phyloP scores from a whole-genome alignment of 768 basidiomycete species.

The Lentinula guzmanii region DNA sequence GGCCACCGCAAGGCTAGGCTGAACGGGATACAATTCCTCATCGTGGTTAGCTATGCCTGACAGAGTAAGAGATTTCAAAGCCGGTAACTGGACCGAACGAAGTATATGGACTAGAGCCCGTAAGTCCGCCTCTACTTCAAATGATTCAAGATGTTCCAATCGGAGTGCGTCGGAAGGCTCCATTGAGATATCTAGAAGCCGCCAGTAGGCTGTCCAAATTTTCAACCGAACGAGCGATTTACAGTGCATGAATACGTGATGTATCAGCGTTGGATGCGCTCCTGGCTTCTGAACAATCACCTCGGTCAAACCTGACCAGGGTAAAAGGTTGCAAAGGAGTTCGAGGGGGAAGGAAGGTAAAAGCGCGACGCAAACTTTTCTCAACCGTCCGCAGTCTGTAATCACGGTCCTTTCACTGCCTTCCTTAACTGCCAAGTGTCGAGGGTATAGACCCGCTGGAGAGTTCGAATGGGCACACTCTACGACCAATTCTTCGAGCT shows the following conservation, averaged over 20 bases:
- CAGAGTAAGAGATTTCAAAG: not conserved
- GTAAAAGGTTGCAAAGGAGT: not conserved
- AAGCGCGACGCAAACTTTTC: not conserved
- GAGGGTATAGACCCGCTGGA: not conserved
- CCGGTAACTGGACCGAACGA: not conserved
- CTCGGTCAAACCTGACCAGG: not conserved
- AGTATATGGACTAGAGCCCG: not conserved
- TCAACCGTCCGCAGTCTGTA: not conserved
- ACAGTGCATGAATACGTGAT: not conserved
- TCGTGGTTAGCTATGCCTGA: not conserved
- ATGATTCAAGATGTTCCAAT: not conserved
- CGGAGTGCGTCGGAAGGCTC: not conserved
- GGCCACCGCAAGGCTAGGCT: not conserved
- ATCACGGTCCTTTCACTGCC: not conserved
- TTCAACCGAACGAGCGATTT: not conserved
- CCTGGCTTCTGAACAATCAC: not conserved
- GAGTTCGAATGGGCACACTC: not conserved
- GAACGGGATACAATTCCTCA: not conserved
- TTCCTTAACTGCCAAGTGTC: not conserved
- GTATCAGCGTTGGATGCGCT: not conserved
- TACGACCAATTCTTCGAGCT: not conserved
- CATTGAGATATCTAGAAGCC: not conserved
- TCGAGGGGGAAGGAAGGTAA: not conserved
- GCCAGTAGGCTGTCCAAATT: constrained; percentile 3
- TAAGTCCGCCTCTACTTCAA: not conserved